A percentile compares a stretch with the other conserved stretches of the same genome.
These are phyloP conservation scores for Penicillium argentinense DNA, from an alignment of 495 filamentous ascomycete genomes.

Conservation along the genomic window DNA sequence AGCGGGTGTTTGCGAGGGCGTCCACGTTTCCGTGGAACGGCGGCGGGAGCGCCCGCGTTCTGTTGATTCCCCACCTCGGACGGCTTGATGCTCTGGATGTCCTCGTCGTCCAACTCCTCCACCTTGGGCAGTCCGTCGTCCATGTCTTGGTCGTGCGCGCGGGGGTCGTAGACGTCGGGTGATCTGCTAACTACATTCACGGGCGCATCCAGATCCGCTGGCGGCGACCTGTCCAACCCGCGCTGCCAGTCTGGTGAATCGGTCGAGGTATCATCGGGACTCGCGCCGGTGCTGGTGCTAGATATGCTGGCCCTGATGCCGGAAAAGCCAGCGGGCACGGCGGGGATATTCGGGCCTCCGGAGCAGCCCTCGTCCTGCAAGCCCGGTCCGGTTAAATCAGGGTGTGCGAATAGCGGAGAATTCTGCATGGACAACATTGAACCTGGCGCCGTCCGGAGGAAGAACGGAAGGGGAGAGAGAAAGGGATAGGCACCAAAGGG, in stretches of 20 bases:
- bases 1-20: slow-evolving; percentile 83
- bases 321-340: slow-evolving; percentile 21
- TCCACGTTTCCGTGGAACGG: slow-evolving; percentile 61
- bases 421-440: slow-evolving; percentile 51
- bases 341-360: slow-evolving; percentile 22
- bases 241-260: slow-evolving; percentile 39
- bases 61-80: slow-evolving; percentile 29
- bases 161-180: too few species aligned
- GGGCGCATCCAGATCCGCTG: slow-evolving; percentile 24
- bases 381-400: slow-evolving; percentile 16
- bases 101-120: slow-evolving; percentile 46
- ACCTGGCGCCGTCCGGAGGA: slow-evolving; percentile 8
- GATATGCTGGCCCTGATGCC: slow-evolving; percentile 34
- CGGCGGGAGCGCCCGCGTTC: slow-evolving; percentile 35
- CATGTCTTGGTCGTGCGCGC: slow-evolving; percentile 24
- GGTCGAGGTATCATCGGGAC: slow-evolving; percentile 39
- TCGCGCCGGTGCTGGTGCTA: slow-evolving; percentile 35
- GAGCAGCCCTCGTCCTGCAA: slow-evolving; percentile 13
- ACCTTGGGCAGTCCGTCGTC: slow-evolving; percentile 38
- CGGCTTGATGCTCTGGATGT: slow-evolving; percentile 38
- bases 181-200: slow-evolving; percentile 17
- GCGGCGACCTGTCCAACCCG: slow-evolving; percentile 26
- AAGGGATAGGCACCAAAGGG: not conserved
- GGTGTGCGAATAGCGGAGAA: slow-evolving; percentile 21
- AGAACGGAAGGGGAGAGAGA: not conserved